Base-by-base conservation (phyloP, 176 grass and related monocot genomes). In the Zea luxurians region DNA sequence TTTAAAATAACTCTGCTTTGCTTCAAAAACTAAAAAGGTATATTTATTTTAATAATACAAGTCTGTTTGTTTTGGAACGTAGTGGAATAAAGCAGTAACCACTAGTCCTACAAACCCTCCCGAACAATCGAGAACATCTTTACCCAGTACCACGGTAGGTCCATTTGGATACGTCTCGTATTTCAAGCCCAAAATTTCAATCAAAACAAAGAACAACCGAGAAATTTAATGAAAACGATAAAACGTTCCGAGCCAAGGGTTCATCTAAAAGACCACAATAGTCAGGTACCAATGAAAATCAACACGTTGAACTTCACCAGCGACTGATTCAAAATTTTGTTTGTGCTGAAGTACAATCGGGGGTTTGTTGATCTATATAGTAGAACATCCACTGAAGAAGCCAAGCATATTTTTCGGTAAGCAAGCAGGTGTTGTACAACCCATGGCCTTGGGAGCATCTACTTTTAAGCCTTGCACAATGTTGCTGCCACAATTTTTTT, bases 371-470 rank as follows among this genome's bases (percentile, higher is more conserved):
- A 34, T 61, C 70, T 74, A 61, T 27, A 27, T 34, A 4, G 34
- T 13, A 27, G 27, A 27, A 27, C 60, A 48, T 67, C 34, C 7
- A 74, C 59, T 11, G n/a, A 74, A 67, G 34, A 85, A 27, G 35
- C 34, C 13, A 68, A 34, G 17, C 10, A 18, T 44, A 61, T 66
- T 52, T 68, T 70, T 48, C 20, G 36, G 73, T 67, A 58, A 80
- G 48, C 58, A 75, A 86, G 66, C 35, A 68, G 62, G 70, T 68
- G 27, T 75, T 75, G 50, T 60, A 86, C 70, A 80, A 61, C 70
- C 61, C 70, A 80, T 61, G 64, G 45, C 45, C 20, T 35, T 52
- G 61, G 63, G 57, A 50, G 70, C 40, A 80, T 69, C 63, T 59
- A 68, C 13, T 45, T 38, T 45, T 40, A 80, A 48, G 17, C 79